phyloP scores from a whole-genome alignment of 2,329 filamentous ascomycete species.

The Penicillium sp. region DNA sequence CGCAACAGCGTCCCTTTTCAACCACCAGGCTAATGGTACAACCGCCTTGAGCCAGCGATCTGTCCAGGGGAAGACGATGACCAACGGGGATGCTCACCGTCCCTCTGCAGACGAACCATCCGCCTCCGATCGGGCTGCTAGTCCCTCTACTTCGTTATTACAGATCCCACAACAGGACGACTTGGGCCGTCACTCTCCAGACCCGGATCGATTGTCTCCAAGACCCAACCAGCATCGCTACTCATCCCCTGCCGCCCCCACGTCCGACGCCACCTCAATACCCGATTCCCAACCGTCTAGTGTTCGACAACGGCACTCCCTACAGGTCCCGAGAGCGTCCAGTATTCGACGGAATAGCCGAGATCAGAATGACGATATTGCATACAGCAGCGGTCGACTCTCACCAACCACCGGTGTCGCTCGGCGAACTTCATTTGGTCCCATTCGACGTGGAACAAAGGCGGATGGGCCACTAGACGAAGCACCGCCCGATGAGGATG shows the following conservation, averaged over 20 bases:
- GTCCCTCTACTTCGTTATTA: conserved; percentile 28
- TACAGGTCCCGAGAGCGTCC: conserved; percentile 72
- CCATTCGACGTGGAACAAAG: conserved; percentile 74
- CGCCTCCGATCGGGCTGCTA: conserved; percentile 26
- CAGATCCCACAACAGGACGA: conserved; percentile 36
- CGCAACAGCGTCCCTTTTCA: conserved; percentile 20
- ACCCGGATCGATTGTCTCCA: conserved; percentile 29
- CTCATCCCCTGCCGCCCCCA: conserved; percentile 50
- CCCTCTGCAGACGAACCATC: conserved; percentile 31
- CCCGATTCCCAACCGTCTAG: conserved; percentile 55
- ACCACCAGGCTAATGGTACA: conserved; percentile 28
- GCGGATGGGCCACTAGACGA: conserved; percentile 83
- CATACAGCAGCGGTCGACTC: conserved; percentile 69
- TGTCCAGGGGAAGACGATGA: conserved; percentile 26
- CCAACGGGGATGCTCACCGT: conserved; percentile 32
- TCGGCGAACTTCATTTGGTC: conserved; percentile 75
- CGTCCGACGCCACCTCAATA: conserved; percentile 49
- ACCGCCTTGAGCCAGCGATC: conserved; percentile 19
- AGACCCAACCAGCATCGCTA: conserved; percentile 33
- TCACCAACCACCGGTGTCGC: conserved; percentile 63
- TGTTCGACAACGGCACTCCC: conserved; percentile 76
- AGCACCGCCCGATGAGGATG: conserved; percentile 80
- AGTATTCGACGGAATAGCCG: conserved; percentile 59
- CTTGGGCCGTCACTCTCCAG: conserved; percentile 28
- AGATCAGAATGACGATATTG: conserved; percentile 63